Evolutionary conservation across 352 stramenopile genomes (phyloP).

Genomic region (Pythium utonaiense): DNA sequence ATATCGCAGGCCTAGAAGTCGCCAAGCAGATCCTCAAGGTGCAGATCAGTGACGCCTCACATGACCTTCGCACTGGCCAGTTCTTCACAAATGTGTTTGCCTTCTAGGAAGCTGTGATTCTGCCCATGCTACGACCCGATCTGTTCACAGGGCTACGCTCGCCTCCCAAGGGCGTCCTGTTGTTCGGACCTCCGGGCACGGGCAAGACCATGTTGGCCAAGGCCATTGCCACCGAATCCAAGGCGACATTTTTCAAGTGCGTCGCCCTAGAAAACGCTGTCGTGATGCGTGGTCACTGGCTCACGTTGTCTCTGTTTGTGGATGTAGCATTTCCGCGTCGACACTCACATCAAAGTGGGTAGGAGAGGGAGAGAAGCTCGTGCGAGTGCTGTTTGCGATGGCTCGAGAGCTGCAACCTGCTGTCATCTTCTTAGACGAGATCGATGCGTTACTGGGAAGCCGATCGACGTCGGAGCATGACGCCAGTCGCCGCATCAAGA

Average conservation of each 20-base stretch:
- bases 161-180: slow-evolving; percentile 63
- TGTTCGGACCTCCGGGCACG: slow-evolving; percentile 82
- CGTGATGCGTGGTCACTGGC: not conserved
- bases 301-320: not conserved
- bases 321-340: slow-evolving; percentile 76
- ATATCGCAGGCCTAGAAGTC: slow-evolving; percentile 78
- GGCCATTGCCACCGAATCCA: slow-evolving; percentile 76
- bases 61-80: not conserved
- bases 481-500: slow-evolving; percentile 86
- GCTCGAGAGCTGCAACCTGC: slow-evolving; percentile 79
- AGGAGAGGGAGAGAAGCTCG: slow-evolving; percentile 92
- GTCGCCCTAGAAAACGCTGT: not conserved
- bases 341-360: slow-evolving; percentile 90
- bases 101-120: slow-evolving; percentile 78
- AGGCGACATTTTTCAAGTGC: slow-evolving; percentile 83
- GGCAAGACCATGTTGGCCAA: slow-evolving; percentile 84
- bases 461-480: slow-evolving; percentile 81
- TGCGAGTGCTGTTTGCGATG: slow-evolving; percentile 91
- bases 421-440: slow-evolving; percentile 90
- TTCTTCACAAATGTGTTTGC: not conserved
- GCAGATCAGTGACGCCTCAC: not conserved
- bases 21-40: slow-evolving; percentile 89
- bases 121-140: slow-evolving; percentile 78
- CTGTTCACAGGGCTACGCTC: slow-evolving; percentile 77
- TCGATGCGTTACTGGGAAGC: slow-evolving; percentile 79